Conservation (phyloP, 2,329 filamentous ascomycete species). For the Colletotrichum chrysophilum region DNA sequence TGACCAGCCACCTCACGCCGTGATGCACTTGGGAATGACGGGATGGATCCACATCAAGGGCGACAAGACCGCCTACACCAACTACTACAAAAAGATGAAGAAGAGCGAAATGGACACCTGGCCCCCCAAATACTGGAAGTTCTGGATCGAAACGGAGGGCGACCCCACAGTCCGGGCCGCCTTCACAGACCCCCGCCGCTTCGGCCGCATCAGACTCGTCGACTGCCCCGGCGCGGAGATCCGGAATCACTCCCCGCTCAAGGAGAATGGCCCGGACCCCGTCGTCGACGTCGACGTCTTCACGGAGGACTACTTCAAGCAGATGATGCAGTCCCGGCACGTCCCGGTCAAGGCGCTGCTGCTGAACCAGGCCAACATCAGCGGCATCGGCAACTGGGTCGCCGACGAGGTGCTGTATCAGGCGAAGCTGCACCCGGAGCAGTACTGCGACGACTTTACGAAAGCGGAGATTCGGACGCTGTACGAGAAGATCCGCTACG, state of each 20-base stretch:
- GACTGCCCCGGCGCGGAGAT: slow-evolving; percentile 81
- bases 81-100: slow-evolving; percentile 78
- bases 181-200: slow-evolving; percentile 82
- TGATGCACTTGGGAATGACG: slow-evolving; percentile 87
- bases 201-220: slow-evolving; percentile 81
- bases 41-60: slow-evolving; percentile 90
- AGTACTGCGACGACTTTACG: slow-evolving; percentile 84
- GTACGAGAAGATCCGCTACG: slow-evolving; percentile 74
- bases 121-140: slow-evolving; percentile 93
- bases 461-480: slow-evolving; percentile 74
- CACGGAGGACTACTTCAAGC: slow-evolving; percentile 76
- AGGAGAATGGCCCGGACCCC: slow-evolving; percentile 93
- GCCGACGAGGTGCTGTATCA: slow-evolving; percentile 94
- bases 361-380: slow-evolving; percentile 86
- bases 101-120: slow-evolving; percentile 67
- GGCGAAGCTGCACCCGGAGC: slow-evolving; percentile 87
- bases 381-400: slow-evolving; percentile 97
- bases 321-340: slow-evolving; percentile 74
- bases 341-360: slow-evolving; percentile 90
- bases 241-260: slow-evolving; percentile 76
- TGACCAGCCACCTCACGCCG: slow-evolving; percentile 79
- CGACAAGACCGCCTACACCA: slow-evolving; percentile 78
- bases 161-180: slow-evolving; percentile 65
- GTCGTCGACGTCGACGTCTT: slow-evolving; percentile 81
- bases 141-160: slow-evolving; percentile 71